Conservation (phyloP, 345 rosid genomes). For the Salix koriyanagi region DNA sequence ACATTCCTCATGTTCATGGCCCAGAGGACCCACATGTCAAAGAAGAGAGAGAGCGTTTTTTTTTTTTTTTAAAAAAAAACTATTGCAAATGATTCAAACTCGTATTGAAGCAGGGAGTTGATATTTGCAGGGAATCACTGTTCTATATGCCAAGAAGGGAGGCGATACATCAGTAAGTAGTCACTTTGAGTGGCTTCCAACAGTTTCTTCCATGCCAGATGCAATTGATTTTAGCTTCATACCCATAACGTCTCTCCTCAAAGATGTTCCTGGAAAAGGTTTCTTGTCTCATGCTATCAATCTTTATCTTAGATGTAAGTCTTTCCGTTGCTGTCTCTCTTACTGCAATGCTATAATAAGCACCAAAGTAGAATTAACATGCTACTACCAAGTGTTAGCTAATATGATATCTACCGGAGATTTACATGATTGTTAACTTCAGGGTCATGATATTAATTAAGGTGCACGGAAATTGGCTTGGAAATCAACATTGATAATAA, state of each 20-base stretch:
- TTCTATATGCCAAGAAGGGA: constrained; percentile 66
- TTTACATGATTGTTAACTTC: too few relatives aligned
- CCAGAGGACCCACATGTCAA: neutral
- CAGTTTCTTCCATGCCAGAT: constrained; percentile 69
- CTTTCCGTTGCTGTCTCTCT: neutral
- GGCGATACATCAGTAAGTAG: constrained; percentile 51
- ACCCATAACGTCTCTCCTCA: constrained; percentile 87
- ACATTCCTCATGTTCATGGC: neutral
- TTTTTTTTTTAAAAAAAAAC: neutral
- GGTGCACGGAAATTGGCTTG: too few relatives aligned
- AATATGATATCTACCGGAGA: too few relatives aligned
- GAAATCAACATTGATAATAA: too few relatives aligned
- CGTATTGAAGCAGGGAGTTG: neutral
- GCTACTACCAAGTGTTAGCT: neutral
- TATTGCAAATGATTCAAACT: neutral
- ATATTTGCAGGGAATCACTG: constrained; percentile 64
- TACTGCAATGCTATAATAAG: neutral
- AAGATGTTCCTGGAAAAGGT: constrained; percentile 70
- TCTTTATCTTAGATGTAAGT: constrained; percentile 85
- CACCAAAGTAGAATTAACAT: neutral
- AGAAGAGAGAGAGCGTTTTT: neutral
- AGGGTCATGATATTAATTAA: fast-evolving
- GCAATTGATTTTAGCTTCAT: constrained; percentile 67
- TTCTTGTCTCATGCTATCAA: constrained; percentile 92
- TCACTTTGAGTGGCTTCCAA: constrained; percentile 86